Evolutionary conservation across 2,329 filamentous ascomycete species (phyloP).

Genomic region (Fusarium gaditjirri): DNA sequence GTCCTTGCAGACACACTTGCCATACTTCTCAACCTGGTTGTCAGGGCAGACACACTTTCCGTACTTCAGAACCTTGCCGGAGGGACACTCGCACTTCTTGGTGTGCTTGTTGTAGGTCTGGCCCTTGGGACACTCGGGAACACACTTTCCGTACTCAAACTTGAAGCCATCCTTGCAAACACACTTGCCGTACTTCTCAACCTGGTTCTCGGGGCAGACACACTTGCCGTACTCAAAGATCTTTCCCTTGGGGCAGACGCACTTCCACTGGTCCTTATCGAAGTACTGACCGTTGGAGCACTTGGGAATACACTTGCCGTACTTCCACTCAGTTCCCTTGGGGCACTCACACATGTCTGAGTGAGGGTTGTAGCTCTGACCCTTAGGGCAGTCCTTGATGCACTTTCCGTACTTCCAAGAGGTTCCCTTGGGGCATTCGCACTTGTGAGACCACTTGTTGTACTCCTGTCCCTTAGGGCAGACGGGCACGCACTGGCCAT

Average conservation of each 20-base stretch:
- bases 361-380: slow-evolving; percentile 3
- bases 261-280: slow-evolving; percentile 2
- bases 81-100: slow-evolving; percentile 19
- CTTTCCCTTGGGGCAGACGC: slow-evolving; percentile 30
- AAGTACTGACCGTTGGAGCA: slow-evolving; percentile 8
- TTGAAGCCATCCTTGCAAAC: slow-evolving; percentile 12
- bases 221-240: slow-evolving; percentile 19
- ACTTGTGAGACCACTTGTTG: slow-evolving; percentile 10
- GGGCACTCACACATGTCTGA: slow-evolving; percentile 12
- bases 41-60: slow-evolving; percentile 15
- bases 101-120: neutral
- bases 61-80: slow-evolving; percentile 6
- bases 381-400: slow-evolving; percentile 1
- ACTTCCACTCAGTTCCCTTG: slow-evolving; percentile 11
- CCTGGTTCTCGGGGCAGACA: slow-evolving; percentile 8
- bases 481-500: slow-evolving; percentile 10
- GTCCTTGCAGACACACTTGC: slow-evolving; percentile 13
- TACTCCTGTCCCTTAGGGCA: slow-evolving; percentile 22
- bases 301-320: slow-evolving; percentile 17
- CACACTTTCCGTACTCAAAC: slow-evolving; percentile 21
- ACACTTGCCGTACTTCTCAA: slow-evolving; percentile 1
- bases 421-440: slow-evolving; percentile 20
- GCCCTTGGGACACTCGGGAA: slow-evolving; percentile 3
- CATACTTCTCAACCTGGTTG: neutral
- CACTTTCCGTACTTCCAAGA: slow-evolving; percentile 18